A percentile compares a stretch with the other conserved stretches of the same genome.
phyloP scores from a whole-genome alignment of 352 stramenopile species.

The Pythium brachiatum region DNA sequence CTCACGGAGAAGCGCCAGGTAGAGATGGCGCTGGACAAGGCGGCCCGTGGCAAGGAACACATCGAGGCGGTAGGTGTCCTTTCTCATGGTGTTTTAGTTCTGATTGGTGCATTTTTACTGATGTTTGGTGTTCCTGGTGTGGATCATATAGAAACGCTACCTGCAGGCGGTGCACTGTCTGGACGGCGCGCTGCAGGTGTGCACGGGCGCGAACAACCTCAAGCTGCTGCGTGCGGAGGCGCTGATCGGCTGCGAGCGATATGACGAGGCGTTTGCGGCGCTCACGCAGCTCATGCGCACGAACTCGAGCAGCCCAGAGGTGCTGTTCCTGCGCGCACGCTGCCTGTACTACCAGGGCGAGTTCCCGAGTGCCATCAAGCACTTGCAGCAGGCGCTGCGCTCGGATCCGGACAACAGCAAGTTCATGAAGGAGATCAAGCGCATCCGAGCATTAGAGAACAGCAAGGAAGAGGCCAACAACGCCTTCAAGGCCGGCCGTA shows the following conservation, averaged over 20 bases:
- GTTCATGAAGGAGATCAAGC: slow-evolving; percentile 87
- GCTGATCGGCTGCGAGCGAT: slow-evolving; percentile 75
- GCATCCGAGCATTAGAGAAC: slow-evolving; percentile 78
- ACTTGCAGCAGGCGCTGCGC: slow-evolving; percentile 89
- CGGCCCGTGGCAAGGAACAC: slow-evolving; percentile 67
- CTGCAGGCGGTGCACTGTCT: slow-evolving; percentile 70
- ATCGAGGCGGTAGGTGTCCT: slow-evolving; percentile 50
- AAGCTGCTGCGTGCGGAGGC: slow-evolving; percentile 70
- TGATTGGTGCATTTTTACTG: no score
- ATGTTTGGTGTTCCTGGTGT: no score
- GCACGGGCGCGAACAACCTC: slow-evolving; percentile 61
- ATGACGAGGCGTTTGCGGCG: slow-evolving; percentile 80
- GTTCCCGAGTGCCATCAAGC: slow-evolving; percentile 91
- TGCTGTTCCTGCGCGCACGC: slow-evolving; percentile 84
- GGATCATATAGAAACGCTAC: slow-evolving; percentile 56
- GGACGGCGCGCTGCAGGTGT: slow-evolving; percentile 68
- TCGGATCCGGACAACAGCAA: slow-evolving; percentile 90
- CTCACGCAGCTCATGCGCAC: slow-evolving; percentile 84
- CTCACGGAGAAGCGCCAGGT: slow-evolving; percentile 73
- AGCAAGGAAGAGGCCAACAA: slow-evolving; percentile 91
- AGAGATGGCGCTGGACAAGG: slow-evolving; percentile 81
- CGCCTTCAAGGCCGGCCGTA: slow-evolving; percentile 82
- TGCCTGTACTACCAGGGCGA: slow-evolving; percentile 93
- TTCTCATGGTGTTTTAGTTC: no score
- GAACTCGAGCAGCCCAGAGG: slow-evolving; percentile 73